phyloP scores from a whole-genome alignment of 1,284 basidiomycete species.

The Leccinum angustisporum region DNA sequence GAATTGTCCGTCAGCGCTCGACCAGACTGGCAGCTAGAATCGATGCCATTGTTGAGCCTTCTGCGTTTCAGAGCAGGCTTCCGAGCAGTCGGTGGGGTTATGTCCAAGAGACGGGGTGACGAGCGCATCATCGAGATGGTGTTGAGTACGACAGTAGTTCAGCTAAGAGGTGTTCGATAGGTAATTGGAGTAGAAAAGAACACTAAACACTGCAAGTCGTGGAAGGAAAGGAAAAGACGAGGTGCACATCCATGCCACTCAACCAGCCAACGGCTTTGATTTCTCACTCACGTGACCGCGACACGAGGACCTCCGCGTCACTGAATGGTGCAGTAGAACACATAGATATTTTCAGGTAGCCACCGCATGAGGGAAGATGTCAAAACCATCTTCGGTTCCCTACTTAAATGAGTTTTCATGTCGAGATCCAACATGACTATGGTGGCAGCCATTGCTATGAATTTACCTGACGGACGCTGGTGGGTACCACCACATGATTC shows the following conservation, averaged over 20 bases:
- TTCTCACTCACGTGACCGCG: conserved; percentile 28
- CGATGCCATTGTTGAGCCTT: conserved; percentile 16
- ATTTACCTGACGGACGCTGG: background rate
- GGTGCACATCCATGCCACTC: background rate
- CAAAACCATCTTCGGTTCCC: background rate
- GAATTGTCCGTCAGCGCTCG: conserved; percentile 28
- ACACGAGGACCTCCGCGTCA: conserved; percentile 19
- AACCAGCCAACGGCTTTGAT: conserved; percentile 14
- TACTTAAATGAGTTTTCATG: background rate
- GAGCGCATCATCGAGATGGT: conserved; percentile 16
- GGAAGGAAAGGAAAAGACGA: background rate
- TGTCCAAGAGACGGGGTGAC: conserved; percentile 13
- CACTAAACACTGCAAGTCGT: background rate
- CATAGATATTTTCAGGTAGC: background rate
- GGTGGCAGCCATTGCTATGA: too few relatives aligned
- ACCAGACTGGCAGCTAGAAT: conserved; percentile 12
- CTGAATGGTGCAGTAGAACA: background rate
- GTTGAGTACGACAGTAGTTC: conserved; percentile 2
- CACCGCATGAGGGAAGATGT: background rate
- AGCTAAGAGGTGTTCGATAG: background rate
- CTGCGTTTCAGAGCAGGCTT: conserved; percentile 29
- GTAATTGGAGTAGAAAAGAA: background rate
- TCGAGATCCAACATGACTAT: background rate
- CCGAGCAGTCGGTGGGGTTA: conserved; percentile 13
- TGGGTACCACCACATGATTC: background rate